Conservation (phyloP, 805 yeast species). For the Metschnikowia matae region DNA sequence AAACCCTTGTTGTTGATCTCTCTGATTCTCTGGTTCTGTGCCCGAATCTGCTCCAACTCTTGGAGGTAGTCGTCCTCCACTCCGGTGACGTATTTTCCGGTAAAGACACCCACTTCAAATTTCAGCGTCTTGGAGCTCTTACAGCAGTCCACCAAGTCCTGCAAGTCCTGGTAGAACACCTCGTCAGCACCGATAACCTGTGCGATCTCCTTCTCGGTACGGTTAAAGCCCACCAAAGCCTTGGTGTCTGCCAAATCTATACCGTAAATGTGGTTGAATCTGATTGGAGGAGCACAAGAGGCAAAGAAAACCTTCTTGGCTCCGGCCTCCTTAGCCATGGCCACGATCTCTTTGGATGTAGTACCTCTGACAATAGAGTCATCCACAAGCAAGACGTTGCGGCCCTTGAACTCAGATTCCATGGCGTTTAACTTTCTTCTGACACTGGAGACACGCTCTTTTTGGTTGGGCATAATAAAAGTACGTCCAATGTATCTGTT, state of each 20-base stretch:
- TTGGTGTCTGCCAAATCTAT: slow-evolving; percentile 94
- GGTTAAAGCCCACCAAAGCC: slow-evolving; percentile 85
- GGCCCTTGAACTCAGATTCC: slow-evolving; percentile 84
- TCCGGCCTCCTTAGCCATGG: slow-evolving; percentile 99
- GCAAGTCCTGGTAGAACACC: slow-evolving; percentile 82
- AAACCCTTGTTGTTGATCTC: slow-evolving; percentile 36
- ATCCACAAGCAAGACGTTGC: slow-evolving; percentile 86
- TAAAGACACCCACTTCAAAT: slow-evolving; percentile 95
- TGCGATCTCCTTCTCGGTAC: slow-evolving; percentile 72
- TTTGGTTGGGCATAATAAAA: slow-evolving; percentile 97
- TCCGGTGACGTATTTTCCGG: slow-evolving; percentile 94
- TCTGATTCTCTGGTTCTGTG: slow-evolving; percentile 59
- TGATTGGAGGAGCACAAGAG: slow-evolving; percentile 96
- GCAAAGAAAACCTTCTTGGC: slow-evolving; percentile 95
- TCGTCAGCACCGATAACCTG: slow-evolving; percentile 81
- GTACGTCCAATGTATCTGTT: slow-evolving; percentile 97
- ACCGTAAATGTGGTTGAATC: slow-evolving; percentile 94
- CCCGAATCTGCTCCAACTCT: slow-evolving; percentile 80
- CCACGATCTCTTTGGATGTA: slow-evolving; percentile 91
- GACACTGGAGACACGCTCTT: slow-evolving; percentile 88
- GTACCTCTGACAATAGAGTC: slow-evolving; percentile 98
- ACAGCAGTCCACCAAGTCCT: slow-evolving; percentile 82
- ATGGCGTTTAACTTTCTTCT: slow-evolving; percentile 94
- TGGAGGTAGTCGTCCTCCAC: slow-evolving; percentile 76
- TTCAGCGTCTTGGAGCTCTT: slow-evolving; percentile 47